Percentiles rank a stretch among this genome's conserved stretches.
These are phyloP conservation scores for Mycena sp. DNA, from an alignment of 1,284 basidiomycete genomes.

Conservation along the genomic window DNA sequence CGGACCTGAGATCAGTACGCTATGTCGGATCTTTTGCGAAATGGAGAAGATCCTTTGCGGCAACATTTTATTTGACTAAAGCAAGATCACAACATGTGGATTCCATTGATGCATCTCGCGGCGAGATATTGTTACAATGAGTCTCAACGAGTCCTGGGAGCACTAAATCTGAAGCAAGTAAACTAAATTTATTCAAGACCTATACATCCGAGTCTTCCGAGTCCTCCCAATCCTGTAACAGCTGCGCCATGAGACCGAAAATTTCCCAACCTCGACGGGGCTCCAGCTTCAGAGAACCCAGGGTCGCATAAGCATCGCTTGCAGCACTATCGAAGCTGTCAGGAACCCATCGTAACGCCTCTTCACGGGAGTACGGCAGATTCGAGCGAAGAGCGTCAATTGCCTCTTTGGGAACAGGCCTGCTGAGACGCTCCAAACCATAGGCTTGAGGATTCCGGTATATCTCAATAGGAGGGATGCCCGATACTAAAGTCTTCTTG, in stretches of 20 bases:
- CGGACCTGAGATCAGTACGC: too few species aligned
- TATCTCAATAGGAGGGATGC: background rate
- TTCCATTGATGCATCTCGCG: too few species aligned
- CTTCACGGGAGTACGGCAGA: constrained; percentile 31
- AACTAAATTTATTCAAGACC: too few species aligned
- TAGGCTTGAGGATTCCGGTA: background rate
- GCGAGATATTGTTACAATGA: too few species aligned
- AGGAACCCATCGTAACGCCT: constrained; percentile 37
- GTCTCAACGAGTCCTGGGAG: too few species aligned
- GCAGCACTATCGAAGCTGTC: constrained; percentile 32
- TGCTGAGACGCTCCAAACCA: background rate
- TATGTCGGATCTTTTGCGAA: too few species aligned
- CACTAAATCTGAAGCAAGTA: too few species aligned
- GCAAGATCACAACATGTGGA: too few species aligned
- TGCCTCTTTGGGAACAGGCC: constrained; percentile 26
- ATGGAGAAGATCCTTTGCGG: too few species aligned
- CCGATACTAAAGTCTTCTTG: background rate
- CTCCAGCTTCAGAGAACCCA: constrained; percentile 26
- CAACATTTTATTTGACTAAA: too few species aligned
- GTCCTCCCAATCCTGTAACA: too few species aligned
- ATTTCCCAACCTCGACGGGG: constrained; percentile 29
- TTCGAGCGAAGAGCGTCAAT: constrained; percentile 32
- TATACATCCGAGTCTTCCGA: too few species aligned
- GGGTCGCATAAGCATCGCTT: constrained; percentile 20
- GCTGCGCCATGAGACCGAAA: constrained; percentile 28